phyloP scores from a whole-genome alignment of 306 rosid species.

The Mucuna pruriens region DNA sequence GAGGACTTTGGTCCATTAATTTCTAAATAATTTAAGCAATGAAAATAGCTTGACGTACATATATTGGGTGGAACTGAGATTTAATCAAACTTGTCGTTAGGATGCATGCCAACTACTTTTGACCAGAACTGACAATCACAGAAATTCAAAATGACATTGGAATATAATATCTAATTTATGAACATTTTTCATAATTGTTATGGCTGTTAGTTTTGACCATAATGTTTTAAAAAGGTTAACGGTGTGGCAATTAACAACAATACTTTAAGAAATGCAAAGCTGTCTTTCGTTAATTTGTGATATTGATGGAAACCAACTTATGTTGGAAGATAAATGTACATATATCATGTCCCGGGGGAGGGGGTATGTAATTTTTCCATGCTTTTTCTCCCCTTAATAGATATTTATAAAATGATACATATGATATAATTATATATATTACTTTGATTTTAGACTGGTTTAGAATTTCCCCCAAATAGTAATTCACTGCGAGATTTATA shows the following conservation, averaged over 20 bases:
- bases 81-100: constrained; percentile 48
- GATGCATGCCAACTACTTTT: constrained; percentile 47
- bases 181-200: constrained; percentile 5
- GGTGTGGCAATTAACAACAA: constrained; percentile 24
- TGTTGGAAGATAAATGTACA: constrained; percentile 32
- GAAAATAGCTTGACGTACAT: not conserved
- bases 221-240: constrained; percentile 43
- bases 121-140: constrained; percentile 37
- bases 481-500: not conserved
- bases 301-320: constrained; percentile 54
- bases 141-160: constrained; percentile 18
- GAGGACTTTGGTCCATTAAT: constrained; percentile 40
- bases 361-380: not conserved
- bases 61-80: constrained; percentile 42
- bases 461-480: not conserved
- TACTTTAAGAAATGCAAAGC: constrained; percentile 26
- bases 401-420: not conserved
- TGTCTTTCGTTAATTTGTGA: constrained; percentile 35
- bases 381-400: not conserved
- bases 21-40: constrained; percentile 29
- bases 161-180: constrained; percentile 25
- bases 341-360: not conserved
- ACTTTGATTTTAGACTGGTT: not conserved
- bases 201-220: constrained; percentile 26
- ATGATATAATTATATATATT: not conserved